phyloP scores from a whole-genome alignment of 306 rosid genomes.

The Crataegus laevigata region DNA sequence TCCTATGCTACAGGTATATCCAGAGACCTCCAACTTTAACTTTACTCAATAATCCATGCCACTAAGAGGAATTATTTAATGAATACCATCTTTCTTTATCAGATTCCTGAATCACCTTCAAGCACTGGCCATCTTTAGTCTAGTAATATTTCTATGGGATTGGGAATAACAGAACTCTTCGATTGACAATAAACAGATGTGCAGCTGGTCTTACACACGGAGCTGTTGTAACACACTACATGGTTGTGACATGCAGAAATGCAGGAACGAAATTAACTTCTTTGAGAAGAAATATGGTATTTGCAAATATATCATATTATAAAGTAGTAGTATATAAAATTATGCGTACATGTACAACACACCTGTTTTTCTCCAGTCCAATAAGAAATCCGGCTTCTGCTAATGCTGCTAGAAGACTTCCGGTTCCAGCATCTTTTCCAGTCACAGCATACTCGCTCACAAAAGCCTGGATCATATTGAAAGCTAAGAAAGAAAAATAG shows the following conservation, averaged over 20 bases:
- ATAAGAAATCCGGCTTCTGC: slow-evolving; percentile 88
- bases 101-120: not conserved
- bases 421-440: slow-evolving; percentile 64
- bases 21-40: not conserved
- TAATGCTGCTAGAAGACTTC: slow-evolving; percentile 77
- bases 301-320: not conserved
- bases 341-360: slow-evolving; percentile 1
- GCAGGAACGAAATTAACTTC: not conserved
- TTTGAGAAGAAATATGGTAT: not conserved
- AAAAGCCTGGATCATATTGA: slow-evolving; percentile 58
- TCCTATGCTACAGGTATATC: not conserved
- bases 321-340: not conserved
- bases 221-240: not conserved
- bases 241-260: not conserved
- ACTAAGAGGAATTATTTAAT: not conserved
- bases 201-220: not conserved
- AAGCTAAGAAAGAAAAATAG: slow-evolving; percentile 5
- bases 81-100: not conserved
- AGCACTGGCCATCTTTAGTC: not conserved
- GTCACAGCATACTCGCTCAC: slow-evolving; percentile 93
- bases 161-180: not conserved
- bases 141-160: not conserved
- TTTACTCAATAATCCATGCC: not conserved
- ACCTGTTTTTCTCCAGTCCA: slow-evolving; percentile 89
- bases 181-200: not conserved